A percentile compares a stretch with the other conserved stretches of the same genome.
Evolutionary conservation across 1,284 basidiomycete species (phyloP).

Genomic region (Sporisorium scitamineum): DNA sequence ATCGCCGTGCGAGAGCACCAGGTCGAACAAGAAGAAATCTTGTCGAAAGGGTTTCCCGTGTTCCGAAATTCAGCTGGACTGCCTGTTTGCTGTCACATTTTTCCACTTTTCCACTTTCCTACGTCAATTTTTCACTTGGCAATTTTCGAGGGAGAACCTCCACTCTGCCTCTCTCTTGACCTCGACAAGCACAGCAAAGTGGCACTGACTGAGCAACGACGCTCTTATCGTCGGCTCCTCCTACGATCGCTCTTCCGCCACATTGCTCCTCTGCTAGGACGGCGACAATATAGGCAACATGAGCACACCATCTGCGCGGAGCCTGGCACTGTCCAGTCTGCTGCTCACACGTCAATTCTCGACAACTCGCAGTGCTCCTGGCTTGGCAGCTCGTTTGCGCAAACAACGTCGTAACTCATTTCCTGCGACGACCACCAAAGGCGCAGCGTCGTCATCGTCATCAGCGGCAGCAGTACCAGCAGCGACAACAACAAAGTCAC

Average conservation of each 20-base stretch:
- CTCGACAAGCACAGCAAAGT: background rate
- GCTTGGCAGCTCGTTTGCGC: conserved; percentile 13
- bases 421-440: background rate
- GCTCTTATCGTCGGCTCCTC: background rate
- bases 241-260: background rate
- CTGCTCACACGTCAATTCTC: conserved; percentile 15
- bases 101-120: background rate
- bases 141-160: conserved; percentile 11
- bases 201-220: conserved; percentile 9
- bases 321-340: conserved; percentile 9
- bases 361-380: conserved; percentile 11
- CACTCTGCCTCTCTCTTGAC: conserved; percentile 13
- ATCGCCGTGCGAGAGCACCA: background rate
- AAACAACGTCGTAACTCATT: conserved; percentile 10
- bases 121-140: conserved; percentile 1
- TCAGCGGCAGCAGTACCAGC: background rate
- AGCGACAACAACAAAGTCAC: background rate
- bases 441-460: conserved; percentile 2
- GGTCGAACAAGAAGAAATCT: conserved; percentile 15
- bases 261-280: background rate
- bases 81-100: conserved; percentile 9
- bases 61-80: conserved; percentile 14
- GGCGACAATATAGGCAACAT: background rate
- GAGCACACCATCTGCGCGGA: conserved; percentile 12
- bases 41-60: conserved; percentile 33